A percentile compares a stretch with the other conserved stretches of the same genome.
These are phyloP conservation scores for Mangifera indica DNA, from an alignment of 345 rosid species.

Conservation along the genomic window DNA sequence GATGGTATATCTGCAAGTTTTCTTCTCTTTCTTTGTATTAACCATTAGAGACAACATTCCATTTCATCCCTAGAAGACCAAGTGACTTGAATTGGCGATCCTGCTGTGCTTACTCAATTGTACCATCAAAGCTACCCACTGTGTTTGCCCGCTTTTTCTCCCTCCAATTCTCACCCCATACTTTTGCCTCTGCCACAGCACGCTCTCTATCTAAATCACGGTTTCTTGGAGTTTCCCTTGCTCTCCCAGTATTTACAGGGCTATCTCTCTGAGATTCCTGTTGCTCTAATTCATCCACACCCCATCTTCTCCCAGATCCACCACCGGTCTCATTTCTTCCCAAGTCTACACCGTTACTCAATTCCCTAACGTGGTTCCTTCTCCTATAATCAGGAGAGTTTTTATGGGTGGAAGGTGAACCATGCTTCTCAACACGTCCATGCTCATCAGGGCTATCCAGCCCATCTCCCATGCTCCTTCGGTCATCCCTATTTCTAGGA, in stretches of 20 bases:
- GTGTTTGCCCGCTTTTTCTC: slow-evolving; percentile 75
- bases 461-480: slow-evolving; percentile 62
- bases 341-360: slow-evolving; percentile 50
- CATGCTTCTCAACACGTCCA: slow-evolving; percentile 40
- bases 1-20: slow-evolving; percentile 30
- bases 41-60: slow-evolving; percentile 24
- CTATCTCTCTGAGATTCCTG: slow-evolving; percentile 71
- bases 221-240: slow-evolving; percentile 72
- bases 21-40: slow-evolving; percentile 19
- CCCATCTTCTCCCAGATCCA: slow-evolving; percentile 87
- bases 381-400: slow-evolving; percentile 88
- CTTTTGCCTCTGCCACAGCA: slow-evolving; percentile 96
- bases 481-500: slow-evolving; percentile 63
- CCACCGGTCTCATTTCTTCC: slow-evolving; percentile 64
- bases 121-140: slow-evolving; percentile 70
- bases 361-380: slow-evolving; percentile 58
- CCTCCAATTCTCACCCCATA: slow-evolving; percentile 99
- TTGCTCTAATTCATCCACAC: slow-evolving; percentile 54
- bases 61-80: slow-evolving; percentile 14
- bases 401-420: slow-evolving; percentile 71
- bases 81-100: slow-evolving; percentile 1
- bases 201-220: slow-evolving; percentile 90
- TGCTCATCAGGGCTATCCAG: slow-evolving; percentile 69
- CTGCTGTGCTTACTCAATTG: slow-evolving; percentile 48
- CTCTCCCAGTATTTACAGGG: slow-evolving; percentile 61